Conservation (phyloP, 2,329 filamentous ascomycete genomes). For the Fusarium compactum region DNA sequence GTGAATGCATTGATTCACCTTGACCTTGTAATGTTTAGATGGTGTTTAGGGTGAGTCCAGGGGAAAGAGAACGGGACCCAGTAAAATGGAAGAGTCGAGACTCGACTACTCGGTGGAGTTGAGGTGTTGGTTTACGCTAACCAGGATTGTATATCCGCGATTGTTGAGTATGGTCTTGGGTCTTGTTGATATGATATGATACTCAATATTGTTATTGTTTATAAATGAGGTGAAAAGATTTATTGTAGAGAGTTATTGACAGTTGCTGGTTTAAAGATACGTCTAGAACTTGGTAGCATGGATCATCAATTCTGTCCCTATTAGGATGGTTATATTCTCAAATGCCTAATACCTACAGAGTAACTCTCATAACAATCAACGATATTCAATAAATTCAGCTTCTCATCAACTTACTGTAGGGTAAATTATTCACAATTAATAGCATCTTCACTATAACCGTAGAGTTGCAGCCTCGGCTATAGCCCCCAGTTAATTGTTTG, state of each 20-base stretch:
- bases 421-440: background rate
- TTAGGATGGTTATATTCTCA: no score
- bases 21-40: background rate
- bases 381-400: background rate
- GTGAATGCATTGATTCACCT: slow-evolving; percentile 12
- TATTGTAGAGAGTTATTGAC: no score
- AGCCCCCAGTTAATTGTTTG: background rate
- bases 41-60: background rate
- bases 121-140: background rate
- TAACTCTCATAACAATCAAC: no score
- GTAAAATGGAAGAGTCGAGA: slow-evolving; percentile 3
- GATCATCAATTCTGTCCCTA: no score
- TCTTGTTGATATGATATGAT: background rate
- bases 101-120: background rate
- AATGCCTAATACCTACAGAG: no score
- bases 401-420: background rate
- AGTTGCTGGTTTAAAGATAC: no score
- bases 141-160: background rate
- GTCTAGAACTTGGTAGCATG: no score
- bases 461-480: background rate
- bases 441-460: background rate
- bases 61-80: background rate
- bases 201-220: background rate
- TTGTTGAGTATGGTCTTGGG: background rate
- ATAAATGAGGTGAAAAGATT: no score